A percentile compares a stretch with the other conserved stretches of the same genome.
Conservation (phyloP, 495 filamentous ascomycete species). For the Peziza echinospora region DNA sequence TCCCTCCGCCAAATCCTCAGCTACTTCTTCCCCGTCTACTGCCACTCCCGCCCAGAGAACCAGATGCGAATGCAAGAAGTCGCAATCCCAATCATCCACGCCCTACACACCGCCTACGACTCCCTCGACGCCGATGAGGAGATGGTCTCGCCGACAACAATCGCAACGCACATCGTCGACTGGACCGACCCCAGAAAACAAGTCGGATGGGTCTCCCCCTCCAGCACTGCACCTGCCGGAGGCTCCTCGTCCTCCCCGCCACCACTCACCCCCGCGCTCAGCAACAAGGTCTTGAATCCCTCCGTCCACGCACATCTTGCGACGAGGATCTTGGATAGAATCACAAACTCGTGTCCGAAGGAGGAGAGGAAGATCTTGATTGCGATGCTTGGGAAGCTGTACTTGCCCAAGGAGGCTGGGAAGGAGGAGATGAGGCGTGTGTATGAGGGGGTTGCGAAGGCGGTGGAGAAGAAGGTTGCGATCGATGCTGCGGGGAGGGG, state of each 20-base stretch:
- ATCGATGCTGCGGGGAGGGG: slow-evolving; percentile 51
- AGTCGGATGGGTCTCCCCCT: slow-evolving; percentile 25
- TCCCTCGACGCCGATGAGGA: slow-evolving; percentile 54
- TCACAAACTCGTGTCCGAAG: slow-evolving; percentile 27
- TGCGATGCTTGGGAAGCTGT: slow-evolving; percentile 59
- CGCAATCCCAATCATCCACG: slow-evolving; percentile 26
- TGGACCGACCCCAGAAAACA: slow-evolving; percentile 92
- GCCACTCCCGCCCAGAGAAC: slow-evolving; percentile 59
- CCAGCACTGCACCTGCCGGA: slow-evolving; percentile 32
- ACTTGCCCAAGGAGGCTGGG: slow-evolving; percentile 40
- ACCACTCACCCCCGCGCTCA: slow-evolving; percentile 32
- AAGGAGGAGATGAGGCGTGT: slow-evolving; percentile 27
- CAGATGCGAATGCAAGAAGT: slow-evolving; percentile 48
- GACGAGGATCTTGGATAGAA: slow-evolving; percentile 35
- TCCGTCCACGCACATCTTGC: slow-evolving; percentile 51
- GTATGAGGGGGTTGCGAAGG: slow-evolving; percentile 36
- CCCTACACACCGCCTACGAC: slow-evolving; percentile 39
- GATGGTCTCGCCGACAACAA: slow-evolving; percentile 52
- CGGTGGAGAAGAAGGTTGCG: slow-evolving; percentile 48
- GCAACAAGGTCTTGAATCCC: slow-evolving; percentile 37
- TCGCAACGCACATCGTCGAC: slow-evolving; percentile 64
- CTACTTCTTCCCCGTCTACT: slow-evolving; percentile 93
- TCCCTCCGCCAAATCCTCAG: slow-evolving; percentile 72
- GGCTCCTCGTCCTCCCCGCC: too few relatives aligned
- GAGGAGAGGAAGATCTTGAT: slow-evolving; percentile 74